Base-by-base conservation (phyloP, 2,329 filamentous ascomycete species). In the Botrytis porri region DNA sequence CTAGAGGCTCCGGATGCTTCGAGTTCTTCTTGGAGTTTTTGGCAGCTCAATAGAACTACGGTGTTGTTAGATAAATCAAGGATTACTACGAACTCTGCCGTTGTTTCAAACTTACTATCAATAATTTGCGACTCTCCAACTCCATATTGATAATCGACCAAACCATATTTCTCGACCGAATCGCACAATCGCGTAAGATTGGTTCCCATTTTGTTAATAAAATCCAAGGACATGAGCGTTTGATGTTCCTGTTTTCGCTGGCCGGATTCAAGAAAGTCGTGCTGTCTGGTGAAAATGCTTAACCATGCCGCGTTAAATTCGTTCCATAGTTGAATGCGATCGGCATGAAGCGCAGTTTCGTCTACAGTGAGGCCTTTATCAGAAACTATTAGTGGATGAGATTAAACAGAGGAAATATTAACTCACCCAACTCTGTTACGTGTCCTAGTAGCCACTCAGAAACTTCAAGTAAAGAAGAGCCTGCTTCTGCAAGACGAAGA, bases 71-170 rank as follows among this genome's bases (percentile, higher is more conserved):
- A 57, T 22, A 43, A 20, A 57, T 32, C 43, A 39, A n/a, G 9
- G 3, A 20, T 4, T 25, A 25, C 54, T 41, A 29, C 37, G 35
- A 29, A 16, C 29, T 59, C 39, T 57, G 22, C 35, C 32, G 48
- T 41, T 72, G 10, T 54, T 66, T 22, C 29, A 20, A 25, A 72
- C 70, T 67, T 67, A 72, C 70, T 67, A 51, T 72, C 51, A 18
- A 96, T 88, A 78, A 98, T 98, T 80, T 93, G 90, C 80, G 98
- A 95, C 83, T 98, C 96, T 89, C 94, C 97, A 39, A 98, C 93
- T 14, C 96, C 96, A 84, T 97, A 97, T 80, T 98, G 92, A 81
- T 98, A 99, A 83, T 99, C 96, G 18, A 99, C 94, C 65, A 99
- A 84, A n/a, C 96, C 96, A 80, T 97, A 91, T 77, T 92, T 91